Conservation (phyloP, 1,284 basidiomycete species). For the Rhodotorula glutinis region DNA sequence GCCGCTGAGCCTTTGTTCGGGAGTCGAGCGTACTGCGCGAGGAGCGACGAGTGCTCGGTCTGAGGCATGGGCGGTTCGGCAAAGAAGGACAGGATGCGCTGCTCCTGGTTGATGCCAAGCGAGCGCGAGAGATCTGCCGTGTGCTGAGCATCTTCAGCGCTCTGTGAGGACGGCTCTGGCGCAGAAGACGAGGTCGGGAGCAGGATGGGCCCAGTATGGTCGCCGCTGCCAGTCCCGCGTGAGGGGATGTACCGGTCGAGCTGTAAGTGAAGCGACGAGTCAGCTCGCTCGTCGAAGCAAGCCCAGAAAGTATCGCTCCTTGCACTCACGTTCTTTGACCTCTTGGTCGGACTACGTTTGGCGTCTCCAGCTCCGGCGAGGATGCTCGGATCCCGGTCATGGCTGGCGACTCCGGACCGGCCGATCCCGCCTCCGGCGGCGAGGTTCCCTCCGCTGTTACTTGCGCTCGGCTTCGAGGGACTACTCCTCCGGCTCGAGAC, state of each 20-base stretch:
- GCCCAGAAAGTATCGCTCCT: too few relatives aligned
- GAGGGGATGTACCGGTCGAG: conserved; percentile 41
- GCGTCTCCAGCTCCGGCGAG: conserved; percentile 17
- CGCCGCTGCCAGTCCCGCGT: conserved; percentile 26
- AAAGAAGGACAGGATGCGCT: conserved; percentile 51
- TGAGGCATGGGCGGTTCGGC: conserved; percentile 49
- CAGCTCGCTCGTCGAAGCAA: not conserved
- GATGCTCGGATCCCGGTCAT: conserved; percentile 26
- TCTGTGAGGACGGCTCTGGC: conserved; percentile 8
- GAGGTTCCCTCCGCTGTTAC: not conserved
- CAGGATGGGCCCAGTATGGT: conserved; percentile 41
- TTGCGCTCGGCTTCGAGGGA: conserved; percentile 18
- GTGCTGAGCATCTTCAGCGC: conserved; percentile 36
- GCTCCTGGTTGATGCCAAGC: conserved; percentile 47
- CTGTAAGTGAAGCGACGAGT: not conserved
- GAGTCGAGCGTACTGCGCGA: conserved; percentile 46
- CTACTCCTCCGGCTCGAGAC: conserved; percentile 16
- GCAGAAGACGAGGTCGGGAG: conserved; percentile 14
- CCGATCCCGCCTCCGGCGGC: conserved; percentile 32
- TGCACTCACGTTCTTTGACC: conserved; percentile 27
- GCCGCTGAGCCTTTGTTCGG: conserved; percentile 45
- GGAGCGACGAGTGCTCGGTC: conserved; percentile 41
- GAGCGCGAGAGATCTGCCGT: conserved; percentile 43
- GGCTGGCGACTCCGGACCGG: conserved; percentile 26
- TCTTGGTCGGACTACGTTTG: conserved; percentile 36